Conservation (phyloP, 2,329 filamentous ascomycete species). For the Colletotrichum orchidophilum region DNA sequence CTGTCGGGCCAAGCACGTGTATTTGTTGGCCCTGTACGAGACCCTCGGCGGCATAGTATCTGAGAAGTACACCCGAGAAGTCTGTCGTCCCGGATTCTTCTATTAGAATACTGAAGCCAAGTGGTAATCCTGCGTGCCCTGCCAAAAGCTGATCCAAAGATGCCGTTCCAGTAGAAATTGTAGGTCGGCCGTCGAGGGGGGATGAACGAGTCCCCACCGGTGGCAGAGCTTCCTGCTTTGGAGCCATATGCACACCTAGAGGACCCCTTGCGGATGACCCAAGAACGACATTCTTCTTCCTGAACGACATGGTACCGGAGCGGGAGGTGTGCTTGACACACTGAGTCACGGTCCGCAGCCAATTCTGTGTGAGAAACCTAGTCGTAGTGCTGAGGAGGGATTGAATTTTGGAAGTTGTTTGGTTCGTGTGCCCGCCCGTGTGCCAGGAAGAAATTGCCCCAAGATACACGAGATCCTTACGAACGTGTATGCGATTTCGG, state of each 20-base stretch:
- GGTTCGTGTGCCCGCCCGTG: neutral
- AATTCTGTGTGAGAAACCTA: neutral
- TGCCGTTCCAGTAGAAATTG: slow-evolving; percentile 89
- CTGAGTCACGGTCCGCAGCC: neutral
- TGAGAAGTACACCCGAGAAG: slow-evolving; percentile 83
- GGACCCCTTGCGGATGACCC: slow-evolving; percentile 40
- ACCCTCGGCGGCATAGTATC: slow-evolving; percentile 93
- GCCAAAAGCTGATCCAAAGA: slow-evolving; percentile 87
- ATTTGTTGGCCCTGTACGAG: slow-evolving; percentile 90
- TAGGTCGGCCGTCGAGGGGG: slow-evolving; percentile 85
- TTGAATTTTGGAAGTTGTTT: neutral
- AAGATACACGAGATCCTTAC: neutral
- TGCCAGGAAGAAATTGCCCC: neutral
- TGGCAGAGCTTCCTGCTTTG: slow-evolving; percentile 48
- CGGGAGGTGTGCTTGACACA: neutral
- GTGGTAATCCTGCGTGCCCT: slow-evolving; percentile 83
- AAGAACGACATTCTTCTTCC: slow-evolving; percentile 65
- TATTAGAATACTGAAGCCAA: slow-evolving; percentile 83
- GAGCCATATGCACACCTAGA: slow-evolving; percentile 33
- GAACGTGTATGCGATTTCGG: neutral
- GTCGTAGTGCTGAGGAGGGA: neutral
- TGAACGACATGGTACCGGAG: slow-evolving; percentile 61
- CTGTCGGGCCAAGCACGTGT: slow-evolving; percentile 82
- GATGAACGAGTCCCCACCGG: slow-evolving; percentile 77
- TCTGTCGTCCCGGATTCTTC: slow-evolving; percentile 95